These are phyloP conservation scores for Gonium pectorale DNA, from an alignment of 139 green algal species.

Conservation along the genomic window DNA sequence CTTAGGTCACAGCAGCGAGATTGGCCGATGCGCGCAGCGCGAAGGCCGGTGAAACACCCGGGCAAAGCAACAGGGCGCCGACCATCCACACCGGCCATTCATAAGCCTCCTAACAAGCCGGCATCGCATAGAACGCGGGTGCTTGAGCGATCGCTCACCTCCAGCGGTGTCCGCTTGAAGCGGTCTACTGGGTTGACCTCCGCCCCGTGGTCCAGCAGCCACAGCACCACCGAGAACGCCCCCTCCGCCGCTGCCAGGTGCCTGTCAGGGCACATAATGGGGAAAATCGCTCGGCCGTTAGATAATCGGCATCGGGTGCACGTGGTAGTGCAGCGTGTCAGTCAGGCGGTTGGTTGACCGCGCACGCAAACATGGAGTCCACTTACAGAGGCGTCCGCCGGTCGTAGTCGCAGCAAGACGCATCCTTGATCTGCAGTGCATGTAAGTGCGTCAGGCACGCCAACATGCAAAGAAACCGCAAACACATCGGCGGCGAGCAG, in stretches of 20 bases:
- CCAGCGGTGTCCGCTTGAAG: slow-evolving; percentile 90
- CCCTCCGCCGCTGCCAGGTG: slow-evolving; percentile 89
- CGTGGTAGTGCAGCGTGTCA: not conserved
- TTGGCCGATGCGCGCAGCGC: no score
- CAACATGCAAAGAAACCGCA: no score
- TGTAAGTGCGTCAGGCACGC: no score
- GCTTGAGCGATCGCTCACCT: slow-evolving; percentile 64
- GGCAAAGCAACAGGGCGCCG: no score
- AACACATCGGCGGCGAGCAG: no score
- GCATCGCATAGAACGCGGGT: not conserved
- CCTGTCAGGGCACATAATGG: slow-evolving; percentile 53
- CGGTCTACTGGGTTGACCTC: slow-evolving; percentile 86
- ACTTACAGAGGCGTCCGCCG: slow-evolving; percentile 85
- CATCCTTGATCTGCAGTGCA: slow-evolving; percentile 28
- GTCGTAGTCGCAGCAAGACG: slow-evolving; percentile 86
- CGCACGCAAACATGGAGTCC: no score
- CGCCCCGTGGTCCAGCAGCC: slow-evolving; percentile 82
- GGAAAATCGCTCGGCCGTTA: no score
- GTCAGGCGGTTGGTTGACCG: not conserved
- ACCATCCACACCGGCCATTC: no score
- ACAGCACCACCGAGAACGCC: slow-evolving; percentile 82
- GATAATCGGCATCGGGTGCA: no score
- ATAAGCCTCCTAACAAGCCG: no score
- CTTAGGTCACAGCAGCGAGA: no score
- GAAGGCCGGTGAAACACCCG: no score